Base-by-base conservation (phyloP, 179 eudicot species). In the Spinacia oleracea region DNA sequence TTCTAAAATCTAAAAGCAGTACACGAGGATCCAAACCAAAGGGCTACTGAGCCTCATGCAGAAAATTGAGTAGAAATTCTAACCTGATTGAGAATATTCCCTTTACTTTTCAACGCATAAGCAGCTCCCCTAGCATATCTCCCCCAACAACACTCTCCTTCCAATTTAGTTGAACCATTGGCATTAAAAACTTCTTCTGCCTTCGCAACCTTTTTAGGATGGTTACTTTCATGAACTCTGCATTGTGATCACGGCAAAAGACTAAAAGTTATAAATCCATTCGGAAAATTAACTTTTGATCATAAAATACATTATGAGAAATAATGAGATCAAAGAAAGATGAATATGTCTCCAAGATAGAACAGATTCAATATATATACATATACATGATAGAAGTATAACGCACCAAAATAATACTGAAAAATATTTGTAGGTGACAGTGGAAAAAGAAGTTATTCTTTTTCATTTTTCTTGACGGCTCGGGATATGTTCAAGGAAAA, bases 61-160 rank as follows among this genome's bases (percentile, higher is more conserved):
- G 21, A 75, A 8, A 14, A 5, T 12, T 27, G 50, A 34, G n/a
- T 70, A n/a, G n/a, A n/a, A n/a, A n/a, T 40, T 46, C 63, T 77
- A 51, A 87, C 89, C 85, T 85, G 89, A 53, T 65, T 84, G 73
- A 96, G 81, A 84, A 80, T 69, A 84, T 90, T 87, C 76, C 97
- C 95, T 83, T 76, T 89, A 69, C 88, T 81, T 80, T 89, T 93
- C 79, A 96, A 86, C 40, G 98, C 98, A 88, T 96, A 96, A 53
- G 89, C 45, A 79, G 98, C 99, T 79, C 97, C 99, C 86, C 89
- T 86, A 34, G 99, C 97, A 83, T 96, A 96, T 84, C 81, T 87
- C 63, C 98, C 99, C 99, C 99, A 96, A 67, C 80, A 79, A 81
- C 89, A 83, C 79, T 96, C 95, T 74, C 89, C 92, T 40, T 78